Percentiles rank a stretch among this genome's conserved stretches.
Evolutionary conservation across 176 grass and related monocot genomes (phyloP).

Genomic region (Oryza australiensis): DNA sequence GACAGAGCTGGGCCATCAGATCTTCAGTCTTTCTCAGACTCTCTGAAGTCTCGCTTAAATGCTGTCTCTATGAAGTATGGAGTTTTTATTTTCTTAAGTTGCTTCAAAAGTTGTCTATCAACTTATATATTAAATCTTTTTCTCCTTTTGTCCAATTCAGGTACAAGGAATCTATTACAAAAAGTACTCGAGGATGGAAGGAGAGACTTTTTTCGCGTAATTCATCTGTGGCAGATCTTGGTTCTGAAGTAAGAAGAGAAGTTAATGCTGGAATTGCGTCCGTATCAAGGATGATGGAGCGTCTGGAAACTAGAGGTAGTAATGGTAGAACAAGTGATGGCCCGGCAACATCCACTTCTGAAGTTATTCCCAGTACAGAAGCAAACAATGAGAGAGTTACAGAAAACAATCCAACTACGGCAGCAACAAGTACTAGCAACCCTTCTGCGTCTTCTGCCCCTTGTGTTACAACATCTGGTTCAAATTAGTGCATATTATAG

Average conservation of each 20-base stretch:
- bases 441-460: conserved; percentile 36
- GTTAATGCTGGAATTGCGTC: conserved; percentile 88
- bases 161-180: conserved; percentile 95
- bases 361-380: conserved; percentile 18
- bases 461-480: conserved; percentile 48
- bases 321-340: conserved; percentile 34
- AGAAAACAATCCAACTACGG: conserved; percentile 35
- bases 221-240: conserved; percentile 71
- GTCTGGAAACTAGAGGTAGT: conserved; percentile 77
- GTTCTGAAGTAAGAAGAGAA: conserved; percentile 94
- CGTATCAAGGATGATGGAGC: conserved; percentile 93
- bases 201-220: conserved; percentile 83
- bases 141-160: conserved; percentile 42
- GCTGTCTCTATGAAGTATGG: conserved; percentile 82
- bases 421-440: conserved; percentile 31
- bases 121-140: conserved; percentile 9
- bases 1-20: conserved; percentile 78
- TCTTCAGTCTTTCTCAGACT: conserved; percentile 78
- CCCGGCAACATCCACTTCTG: conserved; percentile 47
- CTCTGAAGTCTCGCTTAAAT: conserved; percentile 84
- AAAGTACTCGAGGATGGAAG: conserved; percentile 93
- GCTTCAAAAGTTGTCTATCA: background rate
- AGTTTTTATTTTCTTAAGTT: conserved; percentile 15
- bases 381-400: conserved; percentile 40
- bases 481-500: conserved; percentile 44